Evolutionary conservation across 345 rosid genomes (phyloP).

Genomic region (Aquilaria sinensis): DNA sequence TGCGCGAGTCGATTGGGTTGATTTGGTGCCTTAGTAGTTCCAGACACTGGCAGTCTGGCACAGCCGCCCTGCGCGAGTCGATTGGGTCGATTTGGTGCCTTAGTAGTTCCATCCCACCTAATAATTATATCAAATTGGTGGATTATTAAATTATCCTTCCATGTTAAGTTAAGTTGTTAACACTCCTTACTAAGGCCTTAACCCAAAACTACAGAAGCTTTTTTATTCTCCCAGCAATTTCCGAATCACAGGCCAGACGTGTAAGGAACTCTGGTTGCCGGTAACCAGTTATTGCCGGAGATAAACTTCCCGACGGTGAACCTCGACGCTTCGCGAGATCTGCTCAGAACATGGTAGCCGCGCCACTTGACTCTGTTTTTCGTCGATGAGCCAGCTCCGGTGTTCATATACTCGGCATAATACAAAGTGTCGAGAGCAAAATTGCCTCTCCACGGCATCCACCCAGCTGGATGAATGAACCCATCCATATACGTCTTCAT

Average conservation of each 20-base stretch:
- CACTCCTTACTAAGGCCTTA: too few relatives aligned
- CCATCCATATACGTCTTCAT: constrained; percentile 43
- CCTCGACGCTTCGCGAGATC: constrained; percentile 36
- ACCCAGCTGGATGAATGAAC: constrained; percentile 44
- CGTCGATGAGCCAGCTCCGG: constrained; percentile 43
- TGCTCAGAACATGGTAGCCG: constrained; percentile 37
- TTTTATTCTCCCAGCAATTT: too few relatives aligned
- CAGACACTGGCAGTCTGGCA: too few relatives aligned
- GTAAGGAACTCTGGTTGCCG: constrained; percentile 34
- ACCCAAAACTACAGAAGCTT: too few relatives aligned
- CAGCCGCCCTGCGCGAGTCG: too few relatives aligned
- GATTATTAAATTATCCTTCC: too few relatives aligned
- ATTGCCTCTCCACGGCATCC: constrained; percentile 51
- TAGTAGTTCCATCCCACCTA: too few relatives aligned
- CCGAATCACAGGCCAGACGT: constrained; percentile 34
- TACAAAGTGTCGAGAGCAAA: constrained; percentile 40
- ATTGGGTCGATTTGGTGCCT: too few relatives aligned
- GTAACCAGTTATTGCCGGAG: constrained; percentile 47
- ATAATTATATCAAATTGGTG: too few relatives aligned
- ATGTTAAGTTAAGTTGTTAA: too few relatives aligned
- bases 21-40: too few relatives aligned
- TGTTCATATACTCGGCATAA: constrained; percentile 55
- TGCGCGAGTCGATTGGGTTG: too few relatives aligned
- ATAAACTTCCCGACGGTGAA: constrained; percentile 47
- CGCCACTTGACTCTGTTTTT: constrained; percentile 42